Base-by-base conservation (phyloP, 2,329 filamentous ascomycete species). In the Orbilia javanica region DNA sequence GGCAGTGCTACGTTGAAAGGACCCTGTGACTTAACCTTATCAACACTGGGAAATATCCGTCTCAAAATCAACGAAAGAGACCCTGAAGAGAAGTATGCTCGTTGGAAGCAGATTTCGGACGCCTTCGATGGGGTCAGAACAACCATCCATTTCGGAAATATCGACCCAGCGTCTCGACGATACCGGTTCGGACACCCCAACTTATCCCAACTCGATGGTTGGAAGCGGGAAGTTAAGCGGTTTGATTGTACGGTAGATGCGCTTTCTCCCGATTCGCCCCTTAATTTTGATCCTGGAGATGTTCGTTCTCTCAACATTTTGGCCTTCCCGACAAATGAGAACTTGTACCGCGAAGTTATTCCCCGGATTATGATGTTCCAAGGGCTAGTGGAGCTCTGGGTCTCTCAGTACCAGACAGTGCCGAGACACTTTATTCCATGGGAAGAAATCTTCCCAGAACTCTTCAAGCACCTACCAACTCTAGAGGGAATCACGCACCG, bases 221-320 rank as follows among this genome's bases (percentile, higher is more conserved):
- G 52, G 52, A 6, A 22, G n/a, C 52, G 52, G 3, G 18, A 22
- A 31, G 29, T 57, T 18, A 34, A n/a, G 18, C 52, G 52, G 4
- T 11, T 57, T 2, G 39, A 57, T 22, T 36, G 25, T n/a, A 57
- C 29, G 1, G 3, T 57, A 10, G 52, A 22, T 11, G 52, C 52
- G 1, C 27, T 57, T 13, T 57, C 52, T 1, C 29, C n/a, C 1
- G 29, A 36, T 2, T 39, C n/a, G 52, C 22, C n/a, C 5, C 15
- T 27, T 8, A 22, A 13, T 36, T 11, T 57, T 8, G 10, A 39
- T 5, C 10, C n/a, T 15, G 18, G 15, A 31, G 52, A 57, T 20
- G 52, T 57, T 39, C 52, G 22, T 57, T 57, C 31, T 18, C 52
- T 57, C 31, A 57, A 57, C 5, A 6, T 57, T 0, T 57, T 57